phyloP scores from a whole-genome alignment of 2,329 filamentous ascomycete species.

The Fusarium irregulare region DNA sequence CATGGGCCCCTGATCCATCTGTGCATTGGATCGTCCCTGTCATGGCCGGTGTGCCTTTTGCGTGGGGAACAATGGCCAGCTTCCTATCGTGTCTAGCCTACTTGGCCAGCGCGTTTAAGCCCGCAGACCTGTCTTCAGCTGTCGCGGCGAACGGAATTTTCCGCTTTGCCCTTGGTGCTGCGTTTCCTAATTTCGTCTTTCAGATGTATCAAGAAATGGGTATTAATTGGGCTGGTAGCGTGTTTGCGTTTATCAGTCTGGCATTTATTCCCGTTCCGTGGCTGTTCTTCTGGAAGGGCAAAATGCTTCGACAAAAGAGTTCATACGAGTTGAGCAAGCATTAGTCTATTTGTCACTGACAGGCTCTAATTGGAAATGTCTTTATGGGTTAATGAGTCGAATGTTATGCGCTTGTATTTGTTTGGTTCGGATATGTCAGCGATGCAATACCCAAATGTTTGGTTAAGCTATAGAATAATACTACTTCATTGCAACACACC shows the following conservation, averaged over 20 bases:
- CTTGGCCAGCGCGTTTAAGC: neutral
- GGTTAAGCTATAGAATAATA: slow-evolving; percentile 3
- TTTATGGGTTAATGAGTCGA: neutral
- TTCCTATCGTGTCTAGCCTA: slow-evolving; percentile 7
- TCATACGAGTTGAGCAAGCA: neutral
- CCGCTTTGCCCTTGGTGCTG: neutral
- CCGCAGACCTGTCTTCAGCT: neutral
- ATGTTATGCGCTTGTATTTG: neutral
- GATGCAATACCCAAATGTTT: slow-evolving; percentile 4
- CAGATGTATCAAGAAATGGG: neutral
- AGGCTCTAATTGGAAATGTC: neutral
- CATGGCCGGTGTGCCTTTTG: slow-evolving; percentile 11
- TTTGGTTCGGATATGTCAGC: neutral
- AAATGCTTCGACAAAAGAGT: neutral
- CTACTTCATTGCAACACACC: neutral
- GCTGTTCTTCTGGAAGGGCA: slow-evolving; percentile 11
- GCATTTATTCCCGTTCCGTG: slow-evolving; percentile 1
- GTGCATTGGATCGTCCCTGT: slow-evolving; percentile 22
- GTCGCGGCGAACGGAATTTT: slow-evolving; percentile 11
- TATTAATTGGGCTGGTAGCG: slow-evolving; percentile 4
- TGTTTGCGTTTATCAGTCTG: slow-evolving; percentile 2
- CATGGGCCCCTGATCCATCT: slow-evolving; percentile 8
- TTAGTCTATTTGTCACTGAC: neutral
- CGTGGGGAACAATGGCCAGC: slow-evolving; percentile 11
- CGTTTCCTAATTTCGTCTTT: neutral